Evolutionary conservation across 805 yeast species (phyloP).

Genomic region (Candida bentonensis): DNA sequence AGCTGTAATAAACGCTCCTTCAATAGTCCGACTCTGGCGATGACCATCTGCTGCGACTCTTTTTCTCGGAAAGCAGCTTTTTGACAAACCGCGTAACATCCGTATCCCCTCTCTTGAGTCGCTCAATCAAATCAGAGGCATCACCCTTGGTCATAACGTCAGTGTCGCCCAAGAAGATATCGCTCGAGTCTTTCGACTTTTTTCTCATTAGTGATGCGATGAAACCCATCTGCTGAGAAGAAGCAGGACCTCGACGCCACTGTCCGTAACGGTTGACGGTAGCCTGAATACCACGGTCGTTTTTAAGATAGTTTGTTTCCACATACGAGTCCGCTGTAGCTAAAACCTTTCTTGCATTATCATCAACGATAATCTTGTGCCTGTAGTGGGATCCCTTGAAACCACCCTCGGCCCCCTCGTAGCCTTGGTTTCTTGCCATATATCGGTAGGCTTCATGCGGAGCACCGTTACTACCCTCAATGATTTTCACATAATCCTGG

Average conservation of each 20-base stretch:
- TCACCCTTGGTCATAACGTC: constrained; percentile 5
- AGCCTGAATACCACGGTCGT: too few relatives aligned
- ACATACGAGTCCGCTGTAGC: constrained; percentile 9
- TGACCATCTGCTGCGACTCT: too few relatives aligned
- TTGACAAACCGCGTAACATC: neutral
- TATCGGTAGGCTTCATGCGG: neutral
- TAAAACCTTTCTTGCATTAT: constrained; percentile 4
- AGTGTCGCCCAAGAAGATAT: neutral
- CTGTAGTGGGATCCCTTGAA: neutral
- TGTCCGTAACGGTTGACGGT: constrained; percentile 4
- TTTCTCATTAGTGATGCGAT: neutral
- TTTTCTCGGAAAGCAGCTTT: too few relatives aligned
- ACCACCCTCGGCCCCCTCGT: too few relatives aligned
- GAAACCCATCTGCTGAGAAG: constrained; percentile 2
- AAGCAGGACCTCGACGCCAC: constrained; percentile 5
- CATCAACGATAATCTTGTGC: constrained; percentile 1
- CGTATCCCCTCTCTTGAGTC: neutral
- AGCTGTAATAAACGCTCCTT: too few relatives aligned
- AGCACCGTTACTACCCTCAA: neutral
- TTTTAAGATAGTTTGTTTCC: neutral
- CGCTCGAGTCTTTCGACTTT: neutral
- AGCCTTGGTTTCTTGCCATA: too few relatives aligned
- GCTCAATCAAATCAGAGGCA: constrained; percentile 2
- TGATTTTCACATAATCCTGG: neutral
- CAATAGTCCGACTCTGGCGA: too few relatives aligned